Percentiles rank a stretch among this genome's conserved stretches.
phyloP scores from a whole-genome alignment of 345 rosid genomes.

The Salix brachista region DNA sequence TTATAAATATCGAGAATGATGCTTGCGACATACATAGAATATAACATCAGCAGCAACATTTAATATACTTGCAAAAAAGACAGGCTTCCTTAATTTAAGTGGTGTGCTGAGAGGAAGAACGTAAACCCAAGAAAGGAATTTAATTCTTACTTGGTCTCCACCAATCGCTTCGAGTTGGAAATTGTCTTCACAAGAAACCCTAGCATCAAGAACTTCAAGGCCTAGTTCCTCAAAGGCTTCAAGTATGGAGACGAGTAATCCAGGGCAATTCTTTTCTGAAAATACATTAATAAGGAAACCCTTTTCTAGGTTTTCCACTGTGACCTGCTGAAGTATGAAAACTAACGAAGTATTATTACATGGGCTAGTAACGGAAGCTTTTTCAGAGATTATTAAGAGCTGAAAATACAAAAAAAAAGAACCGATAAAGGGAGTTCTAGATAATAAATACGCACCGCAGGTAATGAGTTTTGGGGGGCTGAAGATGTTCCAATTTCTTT shows the following conservation, averaged over 20 bases:
- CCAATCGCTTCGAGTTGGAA: constrained; percentile 72
- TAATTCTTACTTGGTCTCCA: constrained; percentile 32
- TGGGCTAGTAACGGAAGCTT: background rate
- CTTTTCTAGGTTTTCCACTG: constrained; percentile 74
- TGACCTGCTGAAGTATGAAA: constrained; percentile 42
- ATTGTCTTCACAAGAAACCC: constrained; percentile 81
- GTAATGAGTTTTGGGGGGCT: constrained; percentile 26
- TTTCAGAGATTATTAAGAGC: background rate
- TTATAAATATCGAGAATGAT: background rate
- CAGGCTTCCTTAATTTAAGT: background rate
- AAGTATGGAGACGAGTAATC: constrained; percentile 67
- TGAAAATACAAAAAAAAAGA: background rate
- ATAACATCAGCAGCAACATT: background rate
- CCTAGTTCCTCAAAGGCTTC: constrained; percentile 85
- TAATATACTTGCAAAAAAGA: background rate
- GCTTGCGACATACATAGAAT: background rate
- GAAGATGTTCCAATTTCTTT: constrained; percentile 47
- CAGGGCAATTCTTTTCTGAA: constrained; percentile 60
- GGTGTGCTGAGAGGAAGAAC: background rate
- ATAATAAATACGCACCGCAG: constrained; percentile 29
- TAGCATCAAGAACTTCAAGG: constrained; percentile 78
- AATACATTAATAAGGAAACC: constrained; percentile 67
- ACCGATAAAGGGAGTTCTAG: background rate
- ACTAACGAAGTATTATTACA: background rate
- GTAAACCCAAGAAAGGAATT: background rate